Evolutionary conservation across 2,329 filamentous ascomycete genomes (phyloP).

Genomic region (Monosporascus ibericus): DNA sequence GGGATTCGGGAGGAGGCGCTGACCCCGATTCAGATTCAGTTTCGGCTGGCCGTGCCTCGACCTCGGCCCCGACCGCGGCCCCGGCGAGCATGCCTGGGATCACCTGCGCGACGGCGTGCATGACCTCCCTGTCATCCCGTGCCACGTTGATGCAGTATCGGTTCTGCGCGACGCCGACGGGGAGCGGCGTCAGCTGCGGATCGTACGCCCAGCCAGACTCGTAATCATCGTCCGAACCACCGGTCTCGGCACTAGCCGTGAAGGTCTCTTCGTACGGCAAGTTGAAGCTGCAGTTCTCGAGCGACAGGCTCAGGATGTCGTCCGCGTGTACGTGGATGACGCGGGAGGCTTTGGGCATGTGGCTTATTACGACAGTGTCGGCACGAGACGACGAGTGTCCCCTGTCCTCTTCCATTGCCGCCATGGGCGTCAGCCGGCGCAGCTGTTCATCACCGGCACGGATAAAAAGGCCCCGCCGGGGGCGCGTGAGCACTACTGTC

Average conservation of each 20-base stretch:
- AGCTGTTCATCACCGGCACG: slow-evolving; percentile 22
- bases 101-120: slow-evolving; percentile 7
- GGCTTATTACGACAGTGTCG: background rate
- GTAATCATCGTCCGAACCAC: slow-evolving; percentile 4
- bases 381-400: background rate
- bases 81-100: slow-evolving; percentile 9
- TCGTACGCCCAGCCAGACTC: slow-evolving; percentile 24
- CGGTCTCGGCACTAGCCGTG: background rate
- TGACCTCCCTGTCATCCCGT: slow-evolving; percentile 1
- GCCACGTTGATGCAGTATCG: slow-evolving; percentile 18
- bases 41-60: background rate
- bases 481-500: slow-evolving; percentile 19
- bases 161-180: slow-evolving; percentile 8
- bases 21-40: background rate
- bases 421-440: slow-evolving; percentile 10
- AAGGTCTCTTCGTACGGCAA: slow-evolving; percentile 20
- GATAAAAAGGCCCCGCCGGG: slow-evolving; percentile 21
- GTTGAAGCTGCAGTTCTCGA: slow-evolving; percentile 30
- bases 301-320: slow-evolving; percentile 21
- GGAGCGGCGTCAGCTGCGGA: slow-evolving; percentile 19
- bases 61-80: background rate
- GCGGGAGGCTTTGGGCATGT: slow-evolving; percentile 16
- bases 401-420: background rate
- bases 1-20: background rate
- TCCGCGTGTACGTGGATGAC: slow-evolving; percentile 15